Evolutionary conservation across 371 early-diverging fungal genomes (phyloP), one percentile per base, ranked within the genome.

Genomic region (Mucor lusitanicus): DNA sequence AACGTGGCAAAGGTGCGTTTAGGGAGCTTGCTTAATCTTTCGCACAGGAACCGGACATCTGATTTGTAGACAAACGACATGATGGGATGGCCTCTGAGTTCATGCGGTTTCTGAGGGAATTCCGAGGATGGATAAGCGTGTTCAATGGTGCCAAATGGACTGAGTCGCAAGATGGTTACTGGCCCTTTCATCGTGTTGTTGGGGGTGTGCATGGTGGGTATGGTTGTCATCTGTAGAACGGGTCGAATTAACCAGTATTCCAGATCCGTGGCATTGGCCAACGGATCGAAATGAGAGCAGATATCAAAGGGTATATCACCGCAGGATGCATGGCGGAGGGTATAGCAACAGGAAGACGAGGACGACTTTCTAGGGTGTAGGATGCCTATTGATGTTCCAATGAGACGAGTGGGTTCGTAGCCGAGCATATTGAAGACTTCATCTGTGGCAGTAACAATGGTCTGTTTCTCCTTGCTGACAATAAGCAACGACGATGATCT

Each of bases 41-140:
- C 67, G 42, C 80, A 80, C 3, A 80, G 30, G 12, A 48, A 44
- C n/a, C 71, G 70, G 2, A 80, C 71, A 58, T 80, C 80, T 32
- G 71, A 73, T 13, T 73, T 61, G 32, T 80, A 75, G 39, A 80
- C 63, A 69, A 74, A 80, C 11, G 80, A 73, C 80, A 80, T 80
- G 55, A 80, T 77, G 11, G 80, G 77, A 32, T 55, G 71, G n/a
- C 77, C 77, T 15, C 69, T 57, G 5, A 80, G 68, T 25, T 72
- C 61, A 25, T 17, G 40, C 7, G 50, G 13, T 12, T 44, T 17
- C 8, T 72, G 73, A 2, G 72, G 73, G 44, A 70, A 69, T 25
- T 70, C 55, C 19, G 35, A 42, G 27, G 72, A 64, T 23, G 71
- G 67, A 27, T 74, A 69, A 21, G 71, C 76, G 19, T 71, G 75